These are phyloP conservation scores for Torulaspora delbrueckii DNA, from an alignment of 805 yeast genomes.

Conservation along the genomic window DNA sequence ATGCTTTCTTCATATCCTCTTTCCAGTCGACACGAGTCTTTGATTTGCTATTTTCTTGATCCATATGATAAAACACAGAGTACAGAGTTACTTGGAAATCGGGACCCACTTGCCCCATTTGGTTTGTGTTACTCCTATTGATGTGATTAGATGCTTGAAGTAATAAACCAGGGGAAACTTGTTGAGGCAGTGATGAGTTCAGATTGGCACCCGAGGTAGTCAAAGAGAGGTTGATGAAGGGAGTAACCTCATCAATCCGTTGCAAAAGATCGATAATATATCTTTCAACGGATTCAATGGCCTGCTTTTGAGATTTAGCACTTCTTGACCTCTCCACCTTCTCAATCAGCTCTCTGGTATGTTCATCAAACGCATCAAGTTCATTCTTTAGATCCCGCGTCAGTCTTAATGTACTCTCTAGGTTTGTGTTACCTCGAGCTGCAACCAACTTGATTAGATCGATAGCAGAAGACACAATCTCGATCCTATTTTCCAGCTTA, in stretches of 20 bases:
- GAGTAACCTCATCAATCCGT: slow-evolving; percentile 63
- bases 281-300: slow-evolving; percentile 44
- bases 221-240: slow-evolving; percentile 59
- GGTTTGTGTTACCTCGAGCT: slow-evolving; percentile 55
- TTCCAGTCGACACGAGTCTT: slow-evolving; percentile 57
- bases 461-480: slow-evolving; percentile 59
- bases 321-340: slow-evolving; percentile 31
- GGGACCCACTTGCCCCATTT: slow-evolving; percentile 50
- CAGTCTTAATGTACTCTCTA: slow-evolving; percentile 50
- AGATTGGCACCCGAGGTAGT: slow-evolving; percentile 65
- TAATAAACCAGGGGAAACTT: slow-evolving; percentile 59
- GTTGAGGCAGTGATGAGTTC: slow-evolving; percentile 44
- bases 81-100: slow-evolving; percentile 52
- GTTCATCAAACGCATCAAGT: slow-evolving; percentile 52
- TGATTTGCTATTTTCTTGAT: slow-evolving; percentile 27
- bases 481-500: slow-evolving; percentile 52
- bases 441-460: slow-evolving; percentile 60
- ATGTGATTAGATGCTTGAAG: slow-evolving; percentile 56
- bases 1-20: slow-evolving; percentile 59
- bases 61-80: slow-evolving; percentile 58
- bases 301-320: slow-evolving; percentile 28
- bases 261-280: slow-evolving; percentile 45
- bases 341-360: slow-evolving; percentile 40
- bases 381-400: slow-evolving; percentile 53
- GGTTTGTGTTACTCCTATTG: slow-evolving; percentile 18